Conservation (phyloP, 177 flowering plant species). For the Telopea speciosissima region DNA sequence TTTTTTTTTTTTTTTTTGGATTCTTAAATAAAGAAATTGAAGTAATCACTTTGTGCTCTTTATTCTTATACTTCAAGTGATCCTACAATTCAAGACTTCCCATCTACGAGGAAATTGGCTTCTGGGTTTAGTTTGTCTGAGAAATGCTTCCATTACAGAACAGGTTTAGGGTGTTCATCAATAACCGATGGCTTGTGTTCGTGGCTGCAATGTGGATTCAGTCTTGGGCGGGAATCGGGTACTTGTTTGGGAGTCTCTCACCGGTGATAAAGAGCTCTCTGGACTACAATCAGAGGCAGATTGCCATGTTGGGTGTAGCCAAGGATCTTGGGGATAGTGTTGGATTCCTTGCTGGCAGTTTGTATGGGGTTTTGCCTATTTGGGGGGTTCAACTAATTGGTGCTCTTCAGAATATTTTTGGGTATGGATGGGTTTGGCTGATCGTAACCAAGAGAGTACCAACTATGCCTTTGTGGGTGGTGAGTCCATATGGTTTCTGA, state of each 20-base stretch:
- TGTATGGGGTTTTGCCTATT: conserved; percentile 39
- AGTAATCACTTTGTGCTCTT: too few species aligned
- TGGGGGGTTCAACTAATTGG: conserved; percentile 39
- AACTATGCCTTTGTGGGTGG: conserved; percentile 45
- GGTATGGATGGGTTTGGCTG: conserved; percentile 55
- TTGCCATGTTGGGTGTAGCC: conserved; percentile 47
- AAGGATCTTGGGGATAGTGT: conserved; percentile 49
- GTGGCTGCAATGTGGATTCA: conserved; percentile 55
- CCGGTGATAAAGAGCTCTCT: conserved; percentile 43
- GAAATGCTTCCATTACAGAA: conserved; percentile 5
- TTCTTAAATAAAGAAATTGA: too few species aligned
- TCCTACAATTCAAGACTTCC: too few species aligned
- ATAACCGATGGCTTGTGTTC: conserved; percentile 55
- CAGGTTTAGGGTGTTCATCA: conserved; percentile 19
- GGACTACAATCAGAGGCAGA: conserved; percentile 45
- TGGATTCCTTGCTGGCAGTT: conserved; percentile 43
- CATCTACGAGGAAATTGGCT: too few species aligned
- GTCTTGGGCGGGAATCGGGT: conserved; percentile 49
- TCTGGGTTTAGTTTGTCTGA: too few species aligned
- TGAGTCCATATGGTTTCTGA: conserved; percentile 17
- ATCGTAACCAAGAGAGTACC: conserved; percentile 23
- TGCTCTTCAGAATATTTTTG: conserved; percentile 38
- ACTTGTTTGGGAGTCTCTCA: conserved; percentile 48
- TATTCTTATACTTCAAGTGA: too few species aligned
- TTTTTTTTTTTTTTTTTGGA: too few species aligned